A percentile compares a stretch with the other conserved stretches of the same genome.
These are phyloP conservation scores for Xylariomycetidae sp. DNA, from an alignment of 2,329 filamentous ascomycete genomes.

Conservation along the genomic window DNA sequence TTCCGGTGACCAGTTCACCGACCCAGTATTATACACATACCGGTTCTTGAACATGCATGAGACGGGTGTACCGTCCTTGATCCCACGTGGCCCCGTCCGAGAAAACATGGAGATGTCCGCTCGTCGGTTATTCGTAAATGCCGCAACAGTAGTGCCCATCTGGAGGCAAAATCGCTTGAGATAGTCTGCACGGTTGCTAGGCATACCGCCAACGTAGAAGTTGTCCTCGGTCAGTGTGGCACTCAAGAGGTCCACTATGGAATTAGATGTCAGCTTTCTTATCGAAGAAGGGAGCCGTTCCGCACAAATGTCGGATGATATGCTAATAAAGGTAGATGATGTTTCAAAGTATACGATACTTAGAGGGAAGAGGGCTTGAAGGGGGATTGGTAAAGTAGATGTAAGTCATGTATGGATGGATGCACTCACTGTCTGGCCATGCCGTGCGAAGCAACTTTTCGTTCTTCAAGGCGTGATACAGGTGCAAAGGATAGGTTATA, in stretches of 20 bases:
- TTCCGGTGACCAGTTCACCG: constrained; percentile 27
- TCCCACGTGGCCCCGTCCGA: constrained; percentile 22
- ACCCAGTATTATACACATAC: constrained; percentile 20
- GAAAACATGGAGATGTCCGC: constrained; percentile 15
- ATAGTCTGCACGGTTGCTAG: constrained; percentile 27
- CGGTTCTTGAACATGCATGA: constrained; percentile 32
- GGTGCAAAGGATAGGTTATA: constrained; percentile 31
- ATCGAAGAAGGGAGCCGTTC: too few species aligned
- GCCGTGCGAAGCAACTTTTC: constrained; percentile 20
- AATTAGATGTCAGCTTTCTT: too few species aligned
- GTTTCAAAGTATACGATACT: too few species aligned
- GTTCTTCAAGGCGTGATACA: constrained; percentile 35
- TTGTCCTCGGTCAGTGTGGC: constrained; percentile 22
- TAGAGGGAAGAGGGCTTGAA: too few species aligned
- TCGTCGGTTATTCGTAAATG: constrained; percentile 20
- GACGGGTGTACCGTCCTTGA: constrained; percentile 27
- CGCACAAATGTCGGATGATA: too few species aligned
- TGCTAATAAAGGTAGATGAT: too few species aligned
- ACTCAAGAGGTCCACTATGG: constrained; percentile 32
- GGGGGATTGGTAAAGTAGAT: too few species aligned
- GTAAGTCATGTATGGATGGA: too few species aligned
- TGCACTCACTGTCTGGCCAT: constrained; percentile 41
- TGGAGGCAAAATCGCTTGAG: constrained; percentile 33
- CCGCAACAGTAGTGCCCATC: constrained; percentile 30
- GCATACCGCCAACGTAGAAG: constrained; percentile 33